Conservation (phyloP, 257 asterid genomes). For the Rhazya stricta region DNA sequence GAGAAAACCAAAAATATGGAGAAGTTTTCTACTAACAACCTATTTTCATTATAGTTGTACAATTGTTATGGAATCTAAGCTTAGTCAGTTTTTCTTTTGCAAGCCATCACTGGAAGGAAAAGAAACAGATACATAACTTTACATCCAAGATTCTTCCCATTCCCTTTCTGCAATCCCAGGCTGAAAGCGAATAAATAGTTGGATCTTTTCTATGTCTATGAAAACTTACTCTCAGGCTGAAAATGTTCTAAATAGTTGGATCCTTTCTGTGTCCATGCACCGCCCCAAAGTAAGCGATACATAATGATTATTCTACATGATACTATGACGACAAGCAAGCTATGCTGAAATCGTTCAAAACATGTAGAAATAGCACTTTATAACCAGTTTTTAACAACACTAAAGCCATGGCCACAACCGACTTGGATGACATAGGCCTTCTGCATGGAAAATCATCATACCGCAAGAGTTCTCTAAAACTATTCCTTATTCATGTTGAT, state of each 20-base stretch:
- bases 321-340: not conserved
- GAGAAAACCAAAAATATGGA: not conserved
- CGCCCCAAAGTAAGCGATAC: not conserved
- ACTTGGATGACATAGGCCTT: not conserved
- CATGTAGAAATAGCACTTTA: not conserved
- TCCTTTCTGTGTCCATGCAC: not conserved
- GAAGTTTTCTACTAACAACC: not conserved
- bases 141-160: not conserved
- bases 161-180: no score
- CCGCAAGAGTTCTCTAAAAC: not conserved
- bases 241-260: not conserved
- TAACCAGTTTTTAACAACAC: not conserved
- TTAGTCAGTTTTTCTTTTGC: no score
- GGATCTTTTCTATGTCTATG: no score
- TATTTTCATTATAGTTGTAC: not conserved
- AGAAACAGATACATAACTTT: not conserved
- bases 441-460: not conserved
- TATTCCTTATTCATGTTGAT: not conserved
- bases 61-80: no score
- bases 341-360: not conserved
- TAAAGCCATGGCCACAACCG: not conserved
- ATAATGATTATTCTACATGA: not conserved
- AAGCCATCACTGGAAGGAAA: not conserved
- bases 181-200: no score
- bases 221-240: not conserved